Evolutionary conservation across 176 grass and related monocot genomes (phyloP).

Genomic region (Neostapfia colusana): DNA sequence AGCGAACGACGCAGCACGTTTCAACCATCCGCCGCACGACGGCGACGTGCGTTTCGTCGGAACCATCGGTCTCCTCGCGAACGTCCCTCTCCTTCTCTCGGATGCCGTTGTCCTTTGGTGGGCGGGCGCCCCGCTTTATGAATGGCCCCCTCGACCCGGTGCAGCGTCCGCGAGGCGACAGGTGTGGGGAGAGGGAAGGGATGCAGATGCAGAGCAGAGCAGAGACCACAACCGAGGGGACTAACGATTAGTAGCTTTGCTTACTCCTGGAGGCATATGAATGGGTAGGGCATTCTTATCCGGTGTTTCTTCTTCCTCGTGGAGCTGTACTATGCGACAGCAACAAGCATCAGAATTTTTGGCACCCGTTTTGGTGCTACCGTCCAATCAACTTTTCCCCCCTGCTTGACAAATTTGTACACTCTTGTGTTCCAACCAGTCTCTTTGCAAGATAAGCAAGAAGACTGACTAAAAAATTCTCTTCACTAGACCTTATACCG

Average conservation of each 20-base stretch:
- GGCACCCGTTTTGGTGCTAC: conserved; percentile 27
- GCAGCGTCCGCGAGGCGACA: conserved; percentile 8
- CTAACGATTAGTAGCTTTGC: conserved; percentile 28
- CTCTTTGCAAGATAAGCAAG: too few relatives aligned
- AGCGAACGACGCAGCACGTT: not conserved
- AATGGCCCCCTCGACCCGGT: not conserved
- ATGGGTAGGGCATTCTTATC: conserved; percentile 48
- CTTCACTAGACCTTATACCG: too few relatives aligned
- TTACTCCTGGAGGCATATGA: conserved; percentile 46
- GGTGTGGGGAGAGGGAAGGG: not conserved
- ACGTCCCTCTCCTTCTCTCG: not conserved
- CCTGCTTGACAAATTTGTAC: not conserved
- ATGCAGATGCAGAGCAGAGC: not conserved
- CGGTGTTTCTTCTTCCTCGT: conserved; percentile 42
- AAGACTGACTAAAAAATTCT: too few relatives aligned
- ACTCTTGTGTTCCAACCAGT: not conserved
- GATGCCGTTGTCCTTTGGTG: not conserved
- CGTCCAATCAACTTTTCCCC: conserved; percentile 14
- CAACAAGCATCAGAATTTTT: conserved; percentile 39
- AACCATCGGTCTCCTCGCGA: not conserved
- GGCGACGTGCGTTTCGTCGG: conserved; percentile 21
- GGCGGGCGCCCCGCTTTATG: not conserved
- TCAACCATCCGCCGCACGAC: conserved; percentile 7
- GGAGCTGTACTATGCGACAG: conserved; percentile 41
- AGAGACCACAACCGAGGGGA: not conserved